These are phyloP conservation scores for Trichoderma aggressivum DNA, from an alignment of 2,329 filamentous ascomycete genomes.

Conservation along the genomic window DNA sequence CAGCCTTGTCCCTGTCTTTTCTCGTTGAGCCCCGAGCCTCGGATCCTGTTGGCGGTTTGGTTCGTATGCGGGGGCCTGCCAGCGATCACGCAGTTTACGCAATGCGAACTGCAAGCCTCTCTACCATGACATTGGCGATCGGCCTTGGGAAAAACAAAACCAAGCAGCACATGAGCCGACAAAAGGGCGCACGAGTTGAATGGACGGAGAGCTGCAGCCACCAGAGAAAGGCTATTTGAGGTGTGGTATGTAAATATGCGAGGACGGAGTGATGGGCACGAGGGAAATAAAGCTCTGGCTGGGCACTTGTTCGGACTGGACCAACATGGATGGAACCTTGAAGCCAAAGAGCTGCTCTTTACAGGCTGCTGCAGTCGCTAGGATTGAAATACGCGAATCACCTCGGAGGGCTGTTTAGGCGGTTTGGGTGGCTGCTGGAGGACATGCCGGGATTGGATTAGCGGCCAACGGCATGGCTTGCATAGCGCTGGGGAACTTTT, in stretches of 20 bases:
- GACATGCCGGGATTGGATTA: neutral
- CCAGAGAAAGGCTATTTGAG: neutral
- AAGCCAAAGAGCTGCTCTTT: neutral
- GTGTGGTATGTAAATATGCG: neutral
- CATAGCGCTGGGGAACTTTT: neutral
- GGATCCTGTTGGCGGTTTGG: neutral
- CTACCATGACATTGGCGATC: slow-evolving; percentile 10
- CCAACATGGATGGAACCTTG: neutral
- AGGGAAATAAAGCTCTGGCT: slow-evolving; percentile 10
- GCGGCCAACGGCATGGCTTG: slow-evolving; percentile 13
- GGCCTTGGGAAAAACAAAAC: neutral
- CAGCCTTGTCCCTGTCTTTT: neutral
- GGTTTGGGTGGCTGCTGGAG: neutral
- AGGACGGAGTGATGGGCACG: neutral
- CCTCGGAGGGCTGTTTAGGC: neutral
- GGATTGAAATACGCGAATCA: neutral
- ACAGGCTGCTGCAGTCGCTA: neutral
- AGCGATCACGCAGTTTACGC: neutral
- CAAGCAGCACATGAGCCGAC: neutral
- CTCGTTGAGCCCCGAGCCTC: neutral
- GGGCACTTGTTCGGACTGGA: too few species aligned
- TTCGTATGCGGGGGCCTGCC: neutral
- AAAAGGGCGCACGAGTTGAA: neutral
- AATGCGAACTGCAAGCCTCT: neutral
- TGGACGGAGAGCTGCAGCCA: neutral